phyloP scores from a whole-genome alignment of 1,284 basidiomycete species.

The Peniophora sp. region DNA sequence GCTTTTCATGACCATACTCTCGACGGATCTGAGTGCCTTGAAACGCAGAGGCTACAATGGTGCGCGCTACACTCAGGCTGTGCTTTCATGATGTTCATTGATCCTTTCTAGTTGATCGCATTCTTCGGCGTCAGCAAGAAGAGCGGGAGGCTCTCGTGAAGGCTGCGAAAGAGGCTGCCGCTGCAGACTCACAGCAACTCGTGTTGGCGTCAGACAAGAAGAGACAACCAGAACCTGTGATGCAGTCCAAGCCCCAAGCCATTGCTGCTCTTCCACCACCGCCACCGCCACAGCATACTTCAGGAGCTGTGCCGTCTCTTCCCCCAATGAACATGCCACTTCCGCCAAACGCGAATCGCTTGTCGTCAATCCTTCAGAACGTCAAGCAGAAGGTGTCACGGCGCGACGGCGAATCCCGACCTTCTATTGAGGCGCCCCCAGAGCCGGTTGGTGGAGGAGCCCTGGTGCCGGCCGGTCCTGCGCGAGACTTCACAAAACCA shows the following conservation, averaged over 20 bases:
- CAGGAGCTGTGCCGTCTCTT: constrained; percentile 2
- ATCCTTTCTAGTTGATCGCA: constrained; percentile 68
- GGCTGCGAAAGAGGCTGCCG: constrained; percentile 18
- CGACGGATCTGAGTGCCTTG: constrained; percentile 79
- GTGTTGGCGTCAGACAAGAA: constrained; percentile 2
- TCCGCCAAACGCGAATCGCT: too few relatives aligned
- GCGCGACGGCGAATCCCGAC: too few relatives aligned
- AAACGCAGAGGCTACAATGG: constrained; percentile 84
- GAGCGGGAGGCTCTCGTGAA: constrained; percentile 59
- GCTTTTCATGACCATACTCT: constrained; percentile 88
- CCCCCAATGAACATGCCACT: too few relatives aligned
- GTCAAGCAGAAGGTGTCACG: background rate
- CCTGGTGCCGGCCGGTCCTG: background rate
- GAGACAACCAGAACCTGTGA: constrained; percentile 4
- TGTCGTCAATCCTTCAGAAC: background rate
- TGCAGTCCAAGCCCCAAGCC: constrained; percentile 1
- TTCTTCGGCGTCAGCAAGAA: constrained; percentile 78
- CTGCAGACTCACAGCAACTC: background rate
- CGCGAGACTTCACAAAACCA: constrained; percentile 3
- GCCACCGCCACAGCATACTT: background rate
- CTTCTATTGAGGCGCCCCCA: too few relatives aligned
- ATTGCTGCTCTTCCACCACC: constrained; percentile 5
- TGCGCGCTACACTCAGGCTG: constrained; percentile 22
- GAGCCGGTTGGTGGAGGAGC: too few relatives aligned
- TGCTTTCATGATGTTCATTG: background rate